phyloP scores from a whole-genome alignment of 345 rosid species.

The Gossypium arboreum region DNA sequence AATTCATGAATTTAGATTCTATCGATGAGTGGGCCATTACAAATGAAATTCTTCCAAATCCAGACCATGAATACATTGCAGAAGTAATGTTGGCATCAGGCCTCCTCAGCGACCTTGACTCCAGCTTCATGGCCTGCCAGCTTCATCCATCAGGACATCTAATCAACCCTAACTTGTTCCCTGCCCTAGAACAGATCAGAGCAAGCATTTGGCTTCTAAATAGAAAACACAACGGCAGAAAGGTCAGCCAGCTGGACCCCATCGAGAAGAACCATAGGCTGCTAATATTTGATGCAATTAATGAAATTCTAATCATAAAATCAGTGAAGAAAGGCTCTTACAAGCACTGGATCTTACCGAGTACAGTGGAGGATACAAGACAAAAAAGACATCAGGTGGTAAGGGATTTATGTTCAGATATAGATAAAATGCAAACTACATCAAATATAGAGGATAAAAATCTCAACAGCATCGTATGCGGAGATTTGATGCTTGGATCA shows the following conservation, averaged over 20 bases:
- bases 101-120: conserved; percentile 50
- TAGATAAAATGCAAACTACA: conserved; percentile 50
- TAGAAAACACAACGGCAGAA: conserved; percentile 26
- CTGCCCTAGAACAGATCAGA: conserved; percentile 54
- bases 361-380: conserved; percentile 24
- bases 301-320: conserved; percentile 57
- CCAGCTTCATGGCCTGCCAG: conserved; percentile 33
- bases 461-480: conserved; percentile 41
- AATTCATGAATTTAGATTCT: conserved; percentile 18
- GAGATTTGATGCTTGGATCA: conserved; percentile 49
- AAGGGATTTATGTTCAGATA: conserved; percentile 57
- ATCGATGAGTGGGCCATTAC: conserved; percentile 14
- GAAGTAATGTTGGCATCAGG: conserved; percentile 61
- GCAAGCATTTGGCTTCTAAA: conserved; percentile 27
- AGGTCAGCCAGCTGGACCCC: conserved; percentile 25
- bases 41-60: conserved; percentile 30
- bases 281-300: conserved; percentile 67
- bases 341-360: conserved; percentile 26
- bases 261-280: conserved; percentile 49
- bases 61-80: conserved; percentile 57
- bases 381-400: conserved; percentile 44
- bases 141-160: conserved; percentile 50
- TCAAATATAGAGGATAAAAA: conserved; percentile 40
- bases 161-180: conserved; percentile 53
- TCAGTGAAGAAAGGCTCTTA: conserved; percentile 32